Conservation (phyloP, 371 early-diverging fungal species). For the Smittium culicis region DNA sequence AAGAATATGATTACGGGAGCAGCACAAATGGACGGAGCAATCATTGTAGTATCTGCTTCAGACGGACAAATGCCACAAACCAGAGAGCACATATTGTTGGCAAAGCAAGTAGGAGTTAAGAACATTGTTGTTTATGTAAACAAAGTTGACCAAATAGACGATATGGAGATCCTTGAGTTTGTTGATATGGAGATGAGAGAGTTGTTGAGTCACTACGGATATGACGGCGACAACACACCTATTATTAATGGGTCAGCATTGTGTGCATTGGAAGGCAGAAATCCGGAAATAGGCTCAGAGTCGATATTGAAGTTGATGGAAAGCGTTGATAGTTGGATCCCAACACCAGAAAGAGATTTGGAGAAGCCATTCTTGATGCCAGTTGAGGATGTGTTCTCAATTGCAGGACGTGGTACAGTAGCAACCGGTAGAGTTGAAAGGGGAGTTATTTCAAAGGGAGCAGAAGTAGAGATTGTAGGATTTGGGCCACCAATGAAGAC, state of each 20-base stretch:
- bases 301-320: slow-evolving; percentile 81
- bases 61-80: slow-evolving; percentile 96
- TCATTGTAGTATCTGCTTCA: slow-evolving; percentile 96
- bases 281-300: slow-evolving; percentile 82
- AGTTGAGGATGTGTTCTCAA: slow-evolving; percentile 93
- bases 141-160: slow-evolving; percentile 97
- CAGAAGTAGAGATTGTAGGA: slow-evolving; percentile 93
- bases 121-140: slow-evolving; percentile 96
- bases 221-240: slow-evolving; percentile 85
- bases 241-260: slow-evolving; percentile 92
- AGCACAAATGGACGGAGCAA: slow-evolving; percentile 97
- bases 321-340: slow-evolving; percentile 86
- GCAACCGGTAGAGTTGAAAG: slow-evolving; percentile 96
- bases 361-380: slow-evolving; percentile 99
- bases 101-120: slow-evolving; percentile 92
- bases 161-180: slow-evolving; percentile 92
- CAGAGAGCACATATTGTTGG: slow-evolving; percentile 92
- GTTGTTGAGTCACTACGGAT: slow-evolving; percentile 80
- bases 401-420: slow-evolving; percentile 98
- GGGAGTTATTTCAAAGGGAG: slow-evolving; percentile 85
- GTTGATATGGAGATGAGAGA: slow-evolving; percentile 99
- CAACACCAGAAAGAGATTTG: slow-evolving; percentile 83
- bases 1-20: slow-evolving; percentile 99
- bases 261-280: slow-evolving; percentile 83
- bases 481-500: slow-evolving; percentile 79